phyloP scores from a whole-genome alignment of 1,284 basidiomycete genomes.

The Puccinia horiana region DNA sequence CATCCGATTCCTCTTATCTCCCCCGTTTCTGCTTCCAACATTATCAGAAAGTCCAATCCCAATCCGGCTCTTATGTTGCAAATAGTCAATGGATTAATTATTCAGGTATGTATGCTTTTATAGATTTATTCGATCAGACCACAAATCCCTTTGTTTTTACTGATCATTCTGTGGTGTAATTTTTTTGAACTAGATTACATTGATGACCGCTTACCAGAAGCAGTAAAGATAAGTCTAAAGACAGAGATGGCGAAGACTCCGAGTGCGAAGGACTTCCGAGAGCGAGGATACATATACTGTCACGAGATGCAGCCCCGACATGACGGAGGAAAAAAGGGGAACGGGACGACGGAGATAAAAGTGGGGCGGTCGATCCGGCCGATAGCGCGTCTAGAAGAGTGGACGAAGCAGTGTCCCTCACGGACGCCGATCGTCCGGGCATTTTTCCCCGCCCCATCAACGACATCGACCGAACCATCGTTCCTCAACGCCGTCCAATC shows the following conservation, averaged over 20 bases:
- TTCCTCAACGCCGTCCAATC: not conserved
- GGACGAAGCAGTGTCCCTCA: conserved; percentile 31
- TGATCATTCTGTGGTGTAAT: not conserved
- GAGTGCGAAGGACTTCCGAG: not conserved
- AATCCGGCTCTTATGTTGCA: not conserved
- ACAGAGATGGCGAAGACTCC: conserved; percentile 29
- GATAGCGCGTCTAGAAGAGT: conserved; percentile 15
- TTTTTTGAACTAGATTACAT: conserved; percentile 14
- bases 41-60: not conserved
- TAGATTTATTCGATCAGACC: not conserved
- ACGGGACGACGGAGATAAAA: conserved; percentile 3
- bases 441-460: not conserved
- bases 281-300: conserved; percentile 31
- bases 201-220: not conserved
- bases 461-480: not conserved
- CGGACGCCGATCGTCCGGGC: conserved; percentile 18
- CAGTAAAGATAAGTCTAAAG: not conserved
- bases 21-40: conserved; percentile 41
- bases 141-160: not conserved
- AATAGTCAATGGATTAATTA: conserved; percentile 19
- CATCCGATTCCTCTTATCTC: not conserved
- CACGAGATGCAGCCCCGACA: conserved; percentile 23
- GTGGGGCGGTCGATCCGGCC: conserved; percentile 33
- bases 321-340: not conserved
- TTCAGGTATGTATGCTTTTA: not conserved